phyloP scores from a whole-genome alignment of 805 yeast genomes.

The Saturnispora sekii region DNA sequence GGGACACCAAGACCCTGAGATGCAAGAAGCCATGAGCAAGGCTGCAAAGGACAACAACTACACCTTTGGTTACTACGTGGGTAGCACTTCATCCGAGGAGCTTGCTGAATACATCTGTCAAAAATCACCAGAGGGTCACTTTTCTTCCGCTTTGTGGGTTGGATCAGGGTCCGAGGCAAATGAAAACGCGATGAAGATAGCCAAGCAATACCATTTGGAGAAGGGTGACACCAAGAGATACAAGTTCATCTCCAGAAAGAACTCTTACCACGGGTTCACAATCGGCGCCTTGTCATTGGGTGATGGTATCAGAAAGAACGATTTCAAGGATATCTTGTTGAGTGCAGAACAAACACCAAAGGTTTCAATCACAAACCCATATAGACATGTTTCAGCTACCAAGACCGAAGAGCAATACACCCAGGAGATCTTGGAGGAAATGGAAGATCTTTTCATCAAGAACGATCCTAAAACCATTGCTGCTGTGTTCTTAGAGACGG shows the following conservation, averaged over 20 bases:
- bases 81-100: constrained; percentile 34
- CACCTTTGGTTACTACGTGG: constrained; percentile 27
- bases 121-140: constrained; percentile 31
- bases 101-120: constrained; percentile 35
- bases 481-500: constrained; percentile 35
- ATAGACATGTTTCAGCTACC: constrained; percentile 13
- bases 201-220: constrained; percentile 39
- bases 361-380: constrained; percentile 20
- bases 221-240: constrained; percentile 32
- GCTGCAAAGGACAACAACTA: constrained; percentile 30
- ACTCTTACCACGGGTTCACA: constrained; percentile 43
- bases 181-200: constrained; percentile 70
- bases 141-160: constrained; percentile 36
- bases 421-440: constrained; percentile 27
- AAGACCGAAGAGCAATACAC: constrained; percentile 29
- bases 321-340: constrained; percentile 23
- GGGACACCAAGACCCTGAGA: constrained; percentile 35
- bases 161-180: constrained; percentile 77
- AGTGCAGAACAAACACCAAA: constrained; percentile 21
- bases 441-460: constrained; percentile 31
- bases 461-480: constrained; percentile 36
- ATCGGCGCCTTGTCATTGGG: constrained; percentile 37
- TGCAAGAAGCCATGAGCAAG: constrained; percentile 30
- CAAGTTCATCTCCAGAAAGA: constrained; percentile 35
- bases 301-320: constrained; percentile 28